Evolutionary conservation across 176 grass and related monocot genomes (phyloP), one percentile per base, ranked within the genome.

Genomic region (Cenchrus americanus): DNA sequence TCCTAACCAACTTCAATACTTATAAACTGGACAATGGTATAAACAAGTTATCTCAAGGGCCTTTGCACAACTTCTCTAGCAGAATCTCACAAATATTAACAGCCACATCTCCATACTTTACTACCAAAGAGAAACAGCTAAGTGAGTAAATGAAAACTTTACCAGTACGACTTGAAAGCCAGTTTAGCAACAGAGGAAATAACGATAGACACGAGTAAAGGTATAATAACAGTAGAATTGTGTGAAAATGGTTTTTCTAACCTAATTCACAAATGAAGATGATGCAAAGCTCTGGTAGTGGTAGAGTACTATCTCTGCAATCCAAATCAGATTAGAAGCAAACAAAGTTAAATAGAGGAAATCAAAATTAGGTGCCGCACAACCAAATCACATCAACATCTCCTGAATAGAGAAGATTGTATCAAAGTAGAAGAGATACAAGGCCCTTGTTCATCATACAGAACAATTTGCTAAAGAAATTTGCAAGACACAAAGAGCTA

Each of bases 381-480:
- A 37, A 37, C 34, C 34, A 37, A 37, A 37, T 37, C 34, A 37
- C 0, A 37, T 3, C 34, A 37, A 37, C 34, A 44, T 44, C 43
- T 44, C 8, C 43, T 44, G 43, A 44, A 44, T 7, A 44, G 43
- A 44, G 43, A 7, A 6, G 19, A 79, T 73, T 66, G 1, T 15
- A 62, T 55, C 26, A 46, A 46, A 71, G 2, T 55, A 81, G 46
- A 76, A 41, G 30, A 85, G 44, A 80, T 71, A 41, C 27, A 30
- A 30, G 27, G 27, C 27, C 27, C 27, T 30, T 30, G 27, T 30
- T 30, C 27, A 30, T 30, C 27, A 30, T 30, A 30, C 2, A 30
- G 27, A 30, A 30, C 27, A 30, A 30, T 30, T 30, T 30, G 27
- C 11, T 41, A 9, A 66, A 15, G 50, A 40, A 62, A 26, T 46